Base-by-base conservation (phyloP, 495 filamentous ascomycete genomes). In the Xylaria flabelliformis region DNA sequence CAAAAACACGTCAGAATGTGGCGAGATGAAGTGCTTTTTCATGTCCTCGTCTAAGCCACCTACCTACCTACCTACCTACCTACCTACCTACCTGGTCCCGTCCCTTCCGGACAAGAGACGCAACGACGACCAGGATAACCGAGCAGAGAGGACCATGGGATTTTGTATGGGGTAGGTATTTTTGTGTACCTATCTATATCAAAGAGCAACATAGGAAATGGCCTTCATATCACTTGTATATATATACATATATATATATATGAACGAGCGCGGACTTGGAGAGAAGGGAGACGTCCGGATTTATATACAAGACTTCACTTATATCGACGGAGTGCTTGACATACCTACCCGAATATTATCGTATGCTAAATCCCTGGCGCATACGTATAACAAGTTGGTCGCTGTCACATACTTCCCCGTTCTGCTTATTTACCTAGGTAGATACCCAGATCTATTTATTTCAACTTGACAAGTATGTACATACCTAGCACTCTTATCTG, bases 1-100 rank as follows among this genome's bases (percentile, higher is more conserved):
- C 61, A 29, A 44, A 29, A 64, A 64, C 36, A 65, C 63, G 63
- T 65, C 63, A 65, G 63, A 65, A 65, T 34, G 63, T 65, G 63
- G 42, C 17, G 42, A 17, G 63, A 65, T 65, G 63, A 50, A 50
- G 63, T 65, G 63, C 63, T 65, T 65, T 29, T 65, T 32, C 24
- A 21, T 26, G 58, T 24, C 63, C 53, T 29, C 21, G 6, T 21
- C 39, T n/a, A n/a, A n/a, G n/a, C n/a, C n/a, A n/a, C n/a, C n/a
- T n/a, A n/a, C n/a, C n/a, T n/a, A n/a, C n/a, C n/a, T n/a, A n/a
- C n/a, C n/a, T n/a, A n/a, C n/a, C n/a, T n/a, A n/a, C n/a, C n/a
- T n/a, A n/a, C n/a, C n/a, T 29, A 19, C 34, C 34, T n/a, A 64
- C 61, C 19, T 48, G 4, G 9, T 50, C 29, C 63, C 44, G 63